These are phyloP conservation scores for Eucalyptus globulus DNA, from an alignment of 345 rosid species.

Conservation along the genomic window DNA sequence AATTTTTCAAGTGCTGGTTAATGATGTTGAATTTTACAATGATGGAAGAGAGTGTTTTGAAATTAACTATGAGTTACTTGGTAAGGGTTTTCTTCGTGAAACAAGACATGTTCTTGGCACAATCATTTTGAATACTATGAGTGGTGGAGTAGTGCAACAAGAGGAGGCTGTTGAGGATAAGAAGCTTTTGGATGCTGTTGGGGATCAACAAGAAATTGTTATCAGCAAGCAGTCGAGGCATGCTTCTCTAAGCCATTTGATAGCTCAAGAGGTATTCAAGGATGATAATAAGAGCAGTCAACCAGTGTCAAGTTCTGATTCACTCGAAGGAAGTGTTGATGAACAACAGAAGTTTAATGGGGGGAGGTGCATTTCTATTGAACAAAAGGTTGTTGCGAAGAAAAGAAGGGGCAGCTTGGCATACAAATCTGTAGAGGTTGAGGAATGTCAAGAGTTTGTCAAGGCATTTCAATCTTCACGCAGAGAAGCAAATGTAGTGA, in stretches of 20 bases:
- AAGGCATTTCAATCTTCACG: not conserved
- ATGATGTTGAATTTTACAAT: conserved; percentile 17
- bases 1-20: conserved; percentile 30
- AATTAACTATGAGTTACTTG: conserved; percentile 42
- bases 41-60: conserved; percentile 7
- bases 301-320: not conserved
- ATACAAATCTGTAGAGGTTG: not conserved
- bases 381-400: not conserved
- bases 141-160: conserved; percentile 12
- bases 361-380: not conserved
- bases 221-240: not conserved
- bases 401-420: not conserved
- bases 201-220: not conserved
- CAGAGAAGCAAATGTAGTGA: not conserved
- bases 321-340: not conserved
- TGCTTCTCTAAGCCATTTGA: not conserved
- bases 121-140: conserved; percentile 64
- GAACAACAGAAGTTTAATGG: not conserved
- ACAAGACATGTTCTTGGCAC: conserved; percentile 63
- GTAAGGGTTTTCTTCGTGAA: conserved; percentile 43
- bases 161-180: not conserved
- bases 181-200: not conserved
- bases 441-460: not conserved
- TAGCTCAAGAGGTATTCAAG: not conserved
- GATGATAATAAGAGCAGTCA: not conserved